Evolutionary conservation across 148 eudicot species (phyloP).

Genomic region (Fagopyrum tataricum): DNA sequence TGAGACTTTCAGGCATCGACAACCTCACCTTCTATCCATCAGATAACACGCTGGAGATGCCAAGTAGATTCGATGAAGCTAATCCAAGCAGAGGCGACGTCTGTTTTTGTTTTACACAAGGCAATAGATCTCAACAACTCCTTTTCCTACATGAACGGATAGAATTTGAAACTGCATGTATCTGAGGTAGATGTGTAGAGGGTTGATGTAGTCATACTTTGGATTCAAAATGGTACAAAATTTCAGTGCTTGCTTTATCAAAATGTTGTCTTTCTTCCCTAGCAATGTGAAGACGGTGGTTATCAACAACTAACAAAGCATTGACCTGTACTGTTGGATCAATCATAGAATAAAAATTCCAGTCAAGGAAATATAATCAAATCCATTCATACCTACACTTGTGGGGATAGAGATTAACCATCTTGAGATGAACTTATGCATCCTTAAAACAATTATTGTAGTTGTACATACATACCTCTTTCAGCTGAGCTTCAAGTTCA

Average conservation of each 20-base stretch:
- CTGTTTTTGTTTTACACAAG: slow-evolving; percentile 32
- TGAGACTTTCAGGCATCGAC: no score
- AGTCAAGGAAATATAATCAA: not conserved
- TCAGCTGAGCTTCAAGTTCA: slow-evolving; percentile 33
- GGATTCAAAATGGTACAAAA: slow-evolving; percentile 29
- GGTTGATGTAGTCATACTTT: slow-evolving; percentile 20
- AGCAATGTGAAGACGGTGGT: slow-evolving; percentile 38
- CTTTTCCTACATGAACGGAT: slow-evolving; percentile 25
- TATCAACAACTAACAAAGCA: slow-evolving; percentile 24
- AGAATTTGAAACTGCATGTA: not conserved
- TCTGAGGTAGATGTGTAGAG: not conserved
- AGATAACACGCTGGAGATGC: slow-evolving; percentile 31
- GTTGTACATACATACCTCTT: slow-evolving; percentile 27
- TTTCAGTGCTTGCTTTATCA: slow-evolving; percentile 33
- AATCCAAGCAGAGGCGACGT: slow-evolving; percentile 28
- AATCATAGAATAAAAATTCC: slow-evolving; percentile 8
- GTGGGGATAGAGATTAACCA: no score
- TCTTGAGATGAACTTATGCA: not conserved
- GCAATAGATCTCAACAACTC: slow-evolving; percentile 35
- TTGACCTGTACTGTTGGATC: slow-evolving; percentile 28
- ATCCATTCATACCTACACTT: not conserved
- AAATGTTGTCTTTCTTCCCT: slow-evolving; percentile 47
- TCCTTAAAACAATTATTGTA: not conserved
- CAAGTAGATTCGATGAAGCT: slow-evolving; percentile 39
- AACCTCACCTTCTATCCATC: no score